These are phyloP conservation scores for Penicillium sp. DNA, from an alignment of 2,329 filamentous ascomycete genomes.

Conservation along the genomic window DNA sequence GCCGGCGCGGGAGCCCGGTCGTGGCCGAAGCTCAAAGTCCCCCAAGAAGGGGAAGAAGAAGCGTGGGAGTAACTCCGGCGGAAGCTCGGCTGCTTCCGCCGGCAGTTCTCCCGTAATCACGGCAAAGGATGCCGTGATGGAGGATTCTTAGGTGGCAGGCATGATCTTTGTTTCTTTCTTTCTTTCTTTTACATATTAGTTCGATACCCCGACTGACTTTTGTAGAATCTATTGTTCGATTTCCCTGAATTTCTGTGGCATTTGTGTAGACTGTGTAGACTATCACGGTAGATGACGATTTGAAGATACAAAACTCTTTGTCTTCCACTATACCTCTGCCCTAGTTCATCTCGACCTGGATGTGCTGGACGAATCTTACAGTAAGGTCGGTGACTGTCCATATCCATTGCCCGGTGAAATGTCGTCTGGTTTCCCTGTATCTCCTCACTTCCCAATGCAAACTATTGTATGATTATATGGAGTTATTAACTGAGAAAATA, in stretches of 20 bases:
- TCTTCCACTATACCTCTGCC: background rate
- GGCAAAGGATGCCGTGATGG: constrained; percentile 1
- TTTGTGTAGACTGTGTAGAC: background rate
- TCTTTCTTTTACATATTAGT: background rate
- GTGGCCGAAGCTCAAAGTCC: background rate
- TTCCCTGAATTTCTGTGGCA: background rate
- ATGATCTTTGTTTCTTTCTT: background rate
- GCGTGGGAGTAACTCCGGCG: background rate
- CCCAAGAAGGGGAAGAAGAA: constrained; percentile 2
- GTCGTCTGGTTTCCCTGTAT: no score
- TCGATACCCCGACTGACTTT: background rate
- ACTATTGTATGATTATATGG: no score
- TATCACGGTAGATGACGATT: background rate
- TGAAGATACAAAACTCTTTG: background rate
- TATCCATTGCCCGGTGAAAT: no score
- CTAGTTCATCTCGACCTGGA: no score
- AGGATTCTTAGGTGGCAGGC: background rate
- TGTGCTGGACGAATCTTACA: no score
- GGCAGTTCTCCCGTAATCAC: background rate
- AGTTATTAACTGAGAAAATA: no score
- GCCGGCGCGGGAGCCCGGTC: background rate
- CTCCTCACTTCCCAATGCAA: no score
- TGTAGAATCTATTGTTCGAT: background rate
- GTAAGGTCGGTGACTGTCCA: no score
- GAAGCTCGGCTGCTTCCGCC: background rate